phyloP scores from a whole-genome alignment of 805 yeast species.

The Yarrowia divulgata region DNA sequence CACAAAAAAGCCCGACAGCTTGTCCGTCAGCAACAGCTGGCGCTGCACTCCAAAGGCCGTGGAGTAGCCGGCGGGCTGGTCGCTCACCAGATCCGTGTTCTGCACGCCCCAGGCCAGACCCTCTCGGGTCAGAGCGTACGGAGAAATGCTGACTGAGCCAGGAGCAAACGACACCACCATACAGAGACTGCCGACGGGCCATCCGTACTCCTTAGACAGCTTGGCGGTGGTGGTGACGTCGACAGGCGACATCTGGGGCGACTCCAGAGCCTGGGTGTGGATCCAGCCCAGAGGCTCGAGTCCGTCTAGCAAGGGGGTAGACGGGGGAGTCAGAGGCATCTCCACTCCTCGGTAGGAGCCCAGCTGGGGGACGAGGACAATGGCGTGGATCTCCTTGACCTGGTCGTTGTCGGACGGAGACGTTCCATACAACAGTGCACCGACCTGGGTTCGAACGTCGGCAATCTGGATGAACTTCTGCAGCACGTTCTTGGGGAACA shows the following conservation, averaged over 20 bases:
- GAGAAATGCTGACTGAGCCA: slow-evolving; percentile 82
- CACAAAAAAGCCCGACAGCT: slow-evolving; percentile 79
- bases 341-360: slow-evolving; percentile 74
- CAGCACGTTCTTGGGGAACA: slow-evolving; percentile 82
- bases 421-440: slow-evolving; percentile 79
- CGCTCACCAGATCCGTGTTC: slow-evolving; percentile 63
- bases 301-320: slow-evolving; percentile 56
- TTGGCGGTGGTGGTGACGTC: slow-evolving; percentile 71
- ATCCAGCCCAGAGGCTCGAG: slow-evolving; percentile 90
- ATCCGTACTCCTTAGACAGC: slow-evolving; percentile 50
- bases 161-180: slow-evolving; percentile 76
- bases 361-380: slow-evolving; percentile 86
- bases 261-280: slow-evolving; percentile 82
- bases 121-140: slow-evolving; percentile 63
- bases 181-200: slow-evolving; percentile 60
- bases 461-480: slow-evolving; percentile 79
- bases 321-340: slow-evolving; percentile 60
- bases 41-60: slow-evolving; percentile 64
- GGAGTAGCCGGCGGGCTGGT: slow-evolving; percentile 71
- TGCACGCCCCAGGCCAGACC: slow-evolving; percentile 82
- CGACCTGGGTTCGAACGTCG: slow-evolving; percentile 82
- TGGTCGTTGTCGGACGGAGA: slow-evolving; percentile 74
- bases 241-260: slow-evolving; percentile 66
- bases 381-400: slow-evolving; percentile 77
- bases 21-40: slow-evolving; percentile 76